Conservation (phyloP, 1,139 yeast genomes). For the Saccharomycopsis hybrid region DNA sequence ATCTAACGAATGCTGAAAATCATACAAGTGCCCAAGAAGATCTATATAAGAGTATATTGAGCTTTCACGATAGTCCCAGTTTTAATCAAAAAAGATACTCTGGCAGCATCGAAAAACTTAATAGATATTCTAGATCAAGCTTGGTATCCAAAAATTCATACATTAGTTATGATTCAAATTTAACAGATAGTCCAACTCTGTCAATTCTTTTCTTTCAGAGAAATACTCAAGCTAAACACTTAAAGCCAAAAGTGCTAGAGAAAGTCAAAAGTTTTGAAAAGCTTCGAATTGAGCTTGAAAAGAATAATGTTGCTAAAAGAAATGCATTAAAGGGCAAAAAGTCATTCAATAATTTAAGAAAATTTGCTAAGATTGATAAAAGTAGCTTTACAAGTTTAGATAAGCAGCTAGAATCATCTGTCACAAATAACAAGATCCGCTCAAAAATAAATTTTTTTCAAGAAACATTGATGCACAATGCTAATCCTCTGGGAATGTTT, state of each 20-base stretch:
- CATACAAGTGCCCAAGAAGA: too few relatives aligned
- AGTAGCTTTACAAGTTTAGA: too few relatives aligned
- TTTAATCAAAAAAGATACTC: slow-evolving; percentile 2
- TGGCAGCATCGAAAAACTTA: slow-evolving; percentile 8
- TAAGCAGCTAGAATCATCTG: not conserved
- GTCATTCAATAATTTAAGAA: slow-evolving; percentile 4
- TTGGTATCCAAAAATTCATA: slow-evolving; percentile 43
- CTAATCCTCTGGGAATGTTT: not conserved
- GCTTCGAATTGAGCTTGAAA: slow-evolving; percentile 1
- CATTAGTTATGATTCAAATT: slow-evolving; percentile 49
- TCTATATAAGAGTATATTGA: too few relatives aligned
- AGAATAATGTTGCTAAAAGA: not conserved
- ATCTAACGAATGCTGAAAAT: not conserved
- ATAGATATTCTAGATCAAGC: slow-evolving; percentile 26
- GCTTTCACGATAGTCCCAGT: too few relatives aligned
- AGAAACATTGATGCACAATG: not conserved
- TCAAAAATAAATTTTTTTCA: slow-evolving; percentile 9
- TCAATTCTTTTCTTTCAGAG: slow-evolving; percentile 2
- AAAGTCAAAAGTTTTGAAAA: slow-evolving; percentile 18
- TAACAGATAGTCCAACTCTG: slow-evolving; percentile 28
- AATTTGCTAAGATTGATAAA: too few relatives aligned
- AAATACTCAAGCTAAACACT: not conserved
- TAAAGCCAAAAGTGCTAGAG: slow-evolving; percentile 13
- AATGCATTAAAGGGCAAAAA: slow-evolving; percentile 3
- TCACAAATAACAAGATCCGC: not conserved